Evolutionary conservation across 2,329 filamentous ascomycete genomes (phyloP).

Genomic region (Trichophyton verrucosum): DNA sequence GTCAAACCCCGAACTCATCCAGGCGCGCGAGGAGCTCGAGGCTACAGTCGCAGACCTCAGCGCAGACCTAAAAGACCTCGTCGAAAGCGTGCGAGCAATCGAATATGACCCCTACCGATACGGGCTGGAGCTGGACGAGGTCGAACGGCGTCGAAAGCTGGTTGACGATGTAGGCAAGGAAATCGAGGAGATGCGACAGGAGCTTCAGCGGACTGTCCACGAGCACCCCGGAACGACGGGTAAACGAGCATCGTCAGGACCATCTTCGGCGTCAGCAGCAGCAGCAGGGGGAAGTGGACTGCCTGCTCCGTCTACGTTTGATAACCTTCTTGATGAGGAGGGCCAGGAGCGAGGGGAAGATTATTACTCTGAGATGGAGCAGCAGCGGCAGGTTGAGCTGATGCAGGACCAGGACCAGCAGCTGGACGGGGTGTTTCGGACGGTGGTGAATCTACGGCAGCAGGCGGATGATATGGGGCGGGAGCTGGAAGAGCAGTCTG

Average conservation of each 20-base stretch:
- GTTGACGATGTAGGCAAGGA: slow-evolving; percentile 84
- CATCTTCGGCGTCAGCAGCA: slow-evolving; percentile 32
- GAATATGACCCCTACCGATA: slow-evolving; percentile 79
- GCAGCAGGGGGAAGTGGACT: slow-evolving; percentile 29
- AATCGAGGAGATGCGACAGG: slow-evolving; percentile 76
- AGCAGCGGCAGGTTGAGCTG: slow-evolving; percentile 79
- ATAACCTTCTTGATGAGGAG: slow-evolving; percentile 26
- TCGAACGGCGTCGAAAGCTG: slow-evolving; percentile 64
- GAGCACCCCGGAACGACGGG: slow-evolving; percentile 22
- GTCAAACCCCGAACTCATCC: slow-evolving; percentile 55
- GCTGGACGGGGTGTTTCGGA: slow-evolving; percentile 82
- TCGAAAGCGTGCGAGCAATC: slow-evolving; percentile 73
- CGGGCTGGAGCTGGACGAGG: slow-evolving; percentile 71
- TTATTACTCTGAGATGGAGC: slow-evolving; percentile 71
- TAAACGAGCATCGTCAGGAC: slow-evolving; percentile 16
- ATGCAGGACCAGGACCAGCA: slow-evolving; percentile 92
- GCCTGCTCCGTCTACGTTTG: slow-evolving; percentile 49
- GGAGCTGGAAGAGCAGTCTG: slow-evolving; percentile 86
- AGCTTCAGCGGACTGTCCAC: slow-evolving; percentile 47
- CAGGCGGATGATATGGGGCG: slow-evolving; percentile 94
- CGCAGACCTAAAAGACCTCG: slow-evolving; percentile 78
- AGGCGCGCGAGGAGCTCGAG: slow-evolving; percentile 61
- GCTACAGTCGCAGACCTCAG: slow-evolving; percentile 61
- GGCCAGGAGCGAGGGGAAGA: slow-evolving; percentile 40
- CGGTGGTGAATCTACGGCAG: slow-evolving; percentile 76